Evolutionary conservation across 2,329 filamentous ascomycete species (phyloP).

Genomic region (Nemania diffusa): DNA sequence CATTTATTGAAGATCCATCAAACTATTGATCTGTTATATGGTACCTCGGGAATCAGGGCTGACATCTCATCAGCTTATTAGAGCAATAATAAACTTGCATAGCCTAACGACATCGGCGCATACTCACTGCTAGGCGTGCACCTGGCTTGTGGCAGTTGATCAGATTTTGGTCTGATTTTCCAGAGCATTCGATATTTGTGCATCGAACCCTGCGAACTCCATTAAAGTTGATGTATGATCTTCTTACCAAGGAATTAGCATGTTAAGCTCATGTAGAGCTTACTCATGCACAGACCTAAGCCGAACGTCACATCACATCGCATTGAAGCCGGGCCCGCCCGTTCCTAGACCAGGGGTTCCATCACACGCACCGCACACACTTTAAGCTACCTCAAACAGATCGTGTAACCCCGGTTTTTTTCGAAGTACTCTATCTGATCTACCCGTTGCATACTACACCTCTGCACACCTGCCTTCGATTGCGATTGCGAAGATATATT

Average conservation of each 20-base stretch:
- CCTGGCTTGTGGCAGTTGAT: not conserved
- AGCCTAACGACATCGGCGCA: not conserved
- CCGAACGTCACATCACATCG: conserved; percentile 49
- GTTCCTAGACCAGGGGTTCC: conserved; percentile 48
- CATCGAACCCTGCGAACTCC: conserved; percentile 35
- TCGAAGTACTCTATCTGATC: conserved; percentile 42
- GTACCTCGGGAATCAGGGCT: not conserved
- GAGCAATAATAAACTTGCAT: not conserved
- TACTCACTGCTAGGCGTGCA: not conserved
- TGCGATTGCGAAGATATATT: conserved; percentile 47
- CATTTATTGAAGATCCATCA: conserved; percentile 13
- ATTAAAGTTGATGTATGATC: conserved; percentile 29
- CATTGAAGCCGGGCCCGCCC: conserved; percentile 53
- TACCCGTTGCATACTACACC: conserved; percentile 31
- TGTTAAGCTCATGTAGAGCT: conserved; percentile 34
- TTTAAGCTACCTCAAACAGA: conserved; percentile 46
- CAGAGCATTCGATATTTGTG: conserved; percentile 21
- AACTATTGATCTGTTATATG: not conserved
- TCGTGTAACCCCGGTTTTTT: conserved; percentile 42
- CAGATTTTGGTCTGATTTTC: not conserved
- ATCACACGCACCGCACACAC: conserved; percentile 41
- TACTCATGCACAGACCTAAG: conserved; percentile 47
- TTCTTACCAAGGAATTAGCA: conserved; percentile 20
- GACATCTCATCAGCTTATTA: conserved; percentile 5
- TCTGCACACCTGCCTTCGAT: conserved; percentile 31